These are phyloP conservation scores for Venturia pyrina DNA, from an alignment of 2,329 filamentous ascomycete species.

Conservation along the genomic window DNA sequence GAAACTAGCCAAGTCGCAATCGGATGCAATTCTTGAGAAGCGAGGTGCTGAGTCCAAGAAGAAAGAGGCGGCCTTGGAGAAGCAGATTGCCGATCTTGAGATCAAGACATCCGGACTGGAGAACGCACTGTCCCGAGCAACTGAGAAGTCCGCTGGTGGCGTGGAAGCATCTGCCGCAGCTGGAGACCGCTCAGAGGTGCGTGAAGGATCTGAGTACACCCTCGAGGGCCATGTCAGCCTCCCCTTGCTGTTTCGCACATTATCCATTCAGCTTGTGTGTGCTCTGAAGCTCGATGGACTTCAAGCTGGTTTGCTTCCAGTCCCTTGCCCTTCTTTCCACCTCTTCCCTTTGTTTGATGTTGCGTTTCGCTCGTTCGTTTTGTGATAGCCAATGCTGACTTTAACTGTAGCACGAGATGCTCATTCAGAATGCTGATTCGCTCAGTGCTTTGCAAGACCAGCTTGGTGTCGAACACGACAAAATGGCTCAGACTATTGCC, in stretches of 20 bases:
- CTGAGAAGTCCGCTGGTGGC: slow-evolving; percentile 3
- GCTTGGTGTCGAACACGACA: background rate
- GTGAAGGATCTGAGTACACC: slow-evolving; percentile 5
- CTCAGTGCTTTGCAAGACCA: background rate
- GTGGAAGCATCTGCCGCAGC: background rate
- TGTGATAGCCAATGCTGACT: background rate
- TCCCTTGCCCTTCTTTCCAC: background rate
- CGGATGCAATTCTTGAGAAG: background rate
- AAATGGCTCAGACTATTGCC: background rate
- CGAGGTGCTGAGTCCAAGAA: background rate
- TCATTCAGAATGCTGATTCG: background rate
- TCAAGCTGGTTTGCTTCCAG: slow-evolving; percentile 5
- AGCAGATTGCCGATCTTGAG: background rate
- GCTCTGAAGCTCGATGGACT: background rate
- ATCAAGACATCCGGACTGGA: background rate
- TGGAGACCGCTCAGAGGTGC: background rate
- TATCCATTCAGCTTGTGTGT: background rate
- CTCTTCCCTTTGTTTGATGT: background rate
- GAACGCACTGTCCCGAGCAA: background rate
- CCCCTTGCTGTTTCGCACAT: background rate
- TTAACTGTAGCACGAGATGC: background rate
- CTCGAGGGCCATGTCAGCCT: slow-evolving; percentile 4
- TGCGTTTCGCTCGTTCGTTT: background rate
- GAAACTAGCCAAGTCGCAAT: background rate
- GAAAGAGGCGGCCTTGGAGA: background rate